Base-by-base conservation (phyloP, 1,284 basidiomycete species). In the Kalmanozyma brasiliensis region DNA sequence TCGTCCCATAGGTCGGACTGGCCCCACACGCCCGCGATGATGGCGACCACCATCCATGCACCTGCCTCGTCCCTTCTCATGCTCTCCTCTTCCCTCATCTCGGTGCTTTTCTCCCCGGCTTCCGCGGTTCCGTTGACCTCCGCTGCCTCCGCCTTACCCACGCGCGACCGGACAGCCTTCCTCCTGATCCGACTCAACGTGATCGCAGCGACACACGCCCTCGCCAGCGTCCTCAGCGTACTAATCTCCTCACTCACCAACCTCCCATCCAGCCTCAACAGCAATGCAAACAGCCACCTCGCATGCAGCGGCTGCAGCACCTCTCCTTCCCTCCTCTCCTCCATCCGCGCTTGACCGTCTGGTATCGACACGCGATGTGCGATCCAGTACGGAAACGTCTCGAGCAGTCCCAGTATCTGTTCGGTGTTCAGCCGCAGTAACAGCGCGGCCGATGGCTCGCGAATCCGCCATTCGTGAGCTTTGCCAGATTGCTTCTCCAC, bases 1-100 rank as follows among this genome's bases (percentile, higher is more conserved):
- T 94, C 91, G 75, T 86, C 85, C 88, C 92, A 91, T 40, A 97
- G 83, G 81, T 97, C 94, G 52, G 84, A 85, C 83, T 97, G 94
- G 19, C 87, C 90, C 94, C 93, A 97, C 1, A 90, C 84, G 10
- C 87, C 88, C 20, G 87, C 86, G 26, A 97, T 84, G 3, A 88
- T 87, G 20, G 89, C 84, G 1, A 94, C 85, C 24, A 92, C 85
- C 77, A 95, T 86, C 94, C 94, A 96, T 71, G 91, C 92, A n/a
- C 89, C 87, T 35, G 84, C 81, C 62, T 87, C 86, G 49, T 84
- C 84, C 82, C 89, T 68, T 4, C 52, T 49, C 55, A 45, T 33
- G 55, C 56, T 40, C 33, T 53, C 36, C 26, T 69, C 69, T 8
- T 77, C 70, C 10, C 78, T 53, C 16, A 62, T 73, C 42, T 76